Percentiles rank a stretch among this genome's conserved stretches.
These are phyloP conservation scores for Pythium sukuiense DNA, from an alignment of 352 stramenopile species.

Conservation along the genomic window DNA sequence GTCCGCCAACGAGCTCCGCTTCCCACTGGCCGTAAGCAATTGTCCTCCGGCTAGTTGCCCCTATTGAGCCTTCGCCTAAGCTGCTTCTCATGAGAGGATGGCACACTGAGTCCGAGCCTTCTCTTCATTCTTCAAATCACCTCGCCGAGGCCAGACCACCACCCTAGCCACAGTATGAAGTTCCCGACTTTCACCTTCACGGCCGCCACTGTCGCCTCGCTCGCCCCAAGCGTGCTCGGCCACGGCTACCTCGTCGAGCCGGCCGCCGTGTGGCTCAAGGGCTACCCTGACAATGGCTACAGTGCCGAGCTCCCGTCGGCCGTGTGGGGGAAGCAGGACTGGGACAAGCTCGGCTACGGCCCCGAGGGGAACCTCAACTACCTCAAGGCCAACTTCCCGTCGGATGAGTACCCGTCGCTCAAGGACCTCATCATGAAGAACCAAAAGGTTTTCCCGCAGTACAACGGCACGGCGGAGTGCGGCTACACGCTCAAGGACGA, in stretches of 20 bases:
- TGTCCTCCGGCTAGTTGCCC: too few relatives aligned
- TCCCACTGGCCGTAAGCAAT: too few relatives aligned
- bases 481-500: conserved; percentile 42
- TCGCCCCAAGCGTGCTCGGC: not conserved
- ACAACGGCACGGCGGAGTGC: conserved; percentile 31
- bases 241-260: conserved; percentile 49
- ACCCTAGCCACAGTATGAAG: too few relatives aligned
- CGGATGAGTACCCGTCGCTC: conserved; percentile 38
- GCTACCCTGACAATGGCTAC: conserved; percentile 45
- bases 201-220: too few relatives aligned
- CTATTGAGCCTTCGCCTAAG: too few relatives aligned
- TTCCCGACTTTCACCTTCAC: too few relatives aligned
- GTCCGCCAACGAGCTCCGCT: too few relatives aligned
- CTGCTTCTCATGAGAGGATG: too few relatives aligned
- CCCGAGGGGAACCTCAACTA: conserved; percentile 34
- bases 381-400: conserved; percentile 37
- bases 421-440: conserved; percentile 42
- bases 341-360: conserved; percentile 44
- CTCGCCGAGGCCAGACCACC: too few relatives aligned
- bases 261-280: conserved; percentile 32
- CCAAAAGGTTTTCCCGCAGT: conserved; percentile 35
- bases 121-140: too few relatives aligned
- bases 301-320: conserved; percentile 33
- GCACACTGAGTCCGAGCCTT: too few relatives aligned
- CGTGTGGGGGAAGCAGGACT: conserved; percentile 37